These are phyloP conservation scores for Cyphellophora europaea DNA, from an alignment of 2,329 filamentous ascomycete species.

Conservation along the genomic window DNA sequence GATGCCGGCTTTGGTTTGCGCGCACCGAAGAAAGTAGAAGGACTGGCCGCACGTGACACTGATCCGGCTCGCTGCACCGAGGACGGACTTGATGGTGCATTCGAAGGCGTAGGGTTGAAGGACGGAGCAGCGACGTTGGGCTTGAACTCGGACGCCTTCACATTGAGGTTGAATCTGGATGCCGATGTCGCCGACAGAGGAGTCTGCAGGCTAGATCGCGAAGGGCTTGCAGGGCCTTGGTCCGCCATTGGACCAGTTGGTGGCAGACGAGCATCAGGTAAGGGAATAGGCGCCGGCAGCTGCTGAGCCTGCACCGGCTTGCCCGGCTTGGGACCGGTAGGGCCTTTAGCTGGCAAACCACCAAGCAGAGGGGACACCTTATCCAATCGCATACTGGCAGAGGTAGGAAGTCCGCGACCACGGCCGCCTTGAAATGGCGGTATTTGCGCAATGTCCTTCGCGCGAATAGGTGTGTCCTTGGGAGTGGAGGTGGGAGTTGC, in stretches of 20 bases:
- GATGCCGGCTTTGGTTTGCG: slow-evolving; percentile 60
- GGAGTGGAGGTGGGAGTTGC: slow-evolving; percentile 12
- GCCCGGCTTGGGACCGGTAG: slow-evolving; percentile 18
- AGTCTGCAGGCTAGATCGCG: slow-evolving; percentile 38
- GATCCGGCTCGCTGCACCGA: slow-evolving; percentile 46
- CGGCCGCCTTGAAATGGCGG: slow-evolving; percentile 38
- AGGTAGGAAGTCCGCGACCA: slow-evolving; percentile 26
- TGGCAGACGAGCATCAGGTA: slow-evolving; percentile 59
- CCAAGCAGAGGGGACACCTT: slow-evolving; percentile 3
- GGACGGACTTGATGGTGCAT: slow-evolving; percentile 62
- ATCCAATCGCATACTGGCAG: not conserved
- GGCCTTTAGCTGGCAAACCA: slow-evolving; percentile 9
- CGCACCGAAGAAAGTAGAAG: slow-evolving; percentile 51
- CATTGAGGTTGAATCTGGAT: slow-evolving; percentile 43
- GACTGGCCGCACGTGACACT: slow-evolving; percentile 37
- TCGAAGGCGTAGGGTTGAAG: slow-evolving; percentile 63
- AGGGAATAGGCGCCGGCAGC: slow-evolving; percentile 45
- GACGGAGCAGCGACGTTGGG: slow-evolving; percentile 72
- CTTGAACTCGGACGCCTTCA: slow-evolving; percentile 65
- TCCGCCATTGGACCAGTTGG: slow-evolving; percentile 63
- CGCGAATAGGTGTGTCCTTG: slow-evolving; percentile 38
- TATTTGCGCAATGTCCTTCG: slow-evolving; percentile 30
- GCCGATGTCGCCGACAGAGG: slow-evolving; percentile 41
- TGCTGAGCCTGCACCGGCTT: slow-evolving; percentile 3
- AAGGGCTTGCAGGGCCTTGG: slow-evolving; percentile 32